Percentiles rank a stretch among this genome's conserved stretches.
phyloP scores from a whole-genome alignment of 2,329 filamentous ascomycete genomes.

The Grosmannia clavigera region DNA sequence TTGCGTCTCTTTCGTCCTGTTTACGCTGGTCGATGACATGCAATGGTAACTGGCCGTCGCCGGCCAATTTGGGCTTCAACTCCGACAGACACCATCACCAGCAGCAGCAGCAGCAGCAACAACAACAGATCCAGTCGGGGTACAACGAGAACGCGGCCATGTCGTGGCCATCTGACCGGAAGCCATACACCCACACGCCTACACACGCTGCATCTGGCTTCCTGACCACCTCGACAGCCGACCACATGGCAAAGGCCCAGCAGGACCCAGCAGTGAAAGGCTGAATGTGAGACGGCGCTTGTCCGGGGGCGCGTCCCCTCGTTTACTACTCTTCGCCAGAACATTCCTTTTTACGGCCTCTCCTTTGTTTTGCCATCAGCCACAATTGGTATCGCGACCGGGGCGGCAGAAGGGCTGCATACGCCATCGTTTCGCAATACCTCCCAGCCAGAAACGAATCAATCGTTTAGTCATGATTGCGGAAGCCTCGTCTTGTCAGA shows the following conservation, averaged over 20 bases:
- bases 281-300: too few relatives aligned
- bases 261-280: background rate
- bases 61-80: background rate
- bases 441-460: too few relatives aligned
- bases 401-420: background rate
- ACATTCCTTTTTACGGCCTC: background rate
- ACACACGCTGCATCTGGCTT: constrained; percentile 29
- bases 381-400: too few relatives aligned
- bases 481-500: background rate
- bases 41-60: background rate
- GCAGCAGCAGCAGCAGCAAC: background rate
- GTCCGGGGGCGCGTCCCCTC: too few relatives aligned
- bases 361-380: too few relatives aligned
- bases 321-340: too few relatives aligned
- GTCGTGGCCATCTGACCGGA: constrained; percentile 3
- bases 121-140: background rate
- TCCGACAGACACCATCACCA: background rate
- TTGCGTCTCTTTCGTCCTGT: background rate
- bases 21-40: background rate
- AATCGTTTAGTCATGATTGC: background rate
- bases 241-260: constrained; percentile 16
- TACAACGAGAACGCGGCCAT: background rate
- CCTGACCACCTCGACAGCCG: constrained; percentile 28
- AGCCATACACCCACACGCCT: constrained; percentile 21
- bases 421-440: background rate